These are phyloP conservation scores for Apiospora malaysiana DNA, from an alignment of 2,329 filamentous ascomycete species.

Conservation along the genomic window DNA sequence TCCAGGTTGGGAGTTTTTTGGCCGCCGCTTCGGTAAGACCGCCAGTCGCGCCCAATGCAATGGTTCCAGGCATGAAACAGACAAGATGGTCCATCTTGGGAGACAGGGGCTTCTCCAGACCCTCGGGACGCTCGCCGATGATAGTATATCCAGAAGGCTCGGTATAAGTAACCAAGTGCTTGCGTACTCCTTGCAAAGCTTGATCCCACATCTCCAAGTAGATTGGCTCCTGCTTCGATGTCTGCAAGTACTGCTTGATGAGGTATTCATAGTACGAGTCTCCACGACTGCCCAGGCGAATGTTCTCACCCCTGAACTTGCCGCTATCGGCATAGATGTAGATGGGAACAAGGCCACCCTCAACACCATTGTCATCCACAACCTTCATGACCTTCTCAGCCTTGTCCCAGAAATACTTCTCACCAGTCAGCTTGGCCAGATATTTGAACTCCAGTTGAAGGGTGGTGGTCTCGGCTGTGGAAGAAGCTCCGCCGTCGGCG, in stretches of 20 bases:
- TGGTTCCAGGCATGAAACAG: slow-evolving; percentile 96
- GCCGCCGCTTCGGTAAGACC: slow-evolving; percentile 79
- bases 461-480: slow-evolving; percentile 90
- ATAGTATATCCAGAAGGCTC: slow-evolving; percentile 82
- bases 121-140: slow-evolving; percentile 82
- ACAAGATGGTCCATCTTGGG: slow-evolving; percentile 99
- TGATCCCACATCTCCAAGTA: slow-evolving; percentile 96
- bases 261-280: slow-evolving; percentile 99
- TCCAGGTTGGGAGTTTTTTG: slow-evolving; percentile 75
- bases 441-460: slow-evolving; percentile 98
- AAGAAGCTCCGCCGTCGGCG: slow-evolving; percentile 84
- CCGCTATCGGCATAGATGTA: slow-evolving; percentile 84
- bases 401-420: slow-evolving; percentile 89
- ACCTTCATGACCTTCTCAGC: slow-evolving; percentile 92
- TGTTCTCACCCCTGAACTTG: slow-evolving; percentile 81
- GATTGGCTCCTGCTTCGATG: slow-evolving; percentile 80
- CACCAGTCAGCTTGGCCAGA: slow-evolving; percentile 90
- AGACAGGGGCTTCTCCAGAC: slow-evolving; percentile 68
- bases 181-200: slow-evolving; percentile 81
- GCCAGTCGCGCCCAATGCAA: slow-evolving; percentile 84
- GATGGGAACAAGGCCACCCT: slow-evolving; percentile 89
- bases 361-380: slow-evolving; percentile 78
- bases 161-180: slow-evolving; percentile 91
- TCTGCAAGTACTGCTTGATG: slow-evolving; percentile 98
- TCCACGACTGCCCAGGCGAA: slow-evolving; percentile 89